Base-by-base conservation (phyloP, 75 land plant species). In the Larix kaempferi region DNA sequence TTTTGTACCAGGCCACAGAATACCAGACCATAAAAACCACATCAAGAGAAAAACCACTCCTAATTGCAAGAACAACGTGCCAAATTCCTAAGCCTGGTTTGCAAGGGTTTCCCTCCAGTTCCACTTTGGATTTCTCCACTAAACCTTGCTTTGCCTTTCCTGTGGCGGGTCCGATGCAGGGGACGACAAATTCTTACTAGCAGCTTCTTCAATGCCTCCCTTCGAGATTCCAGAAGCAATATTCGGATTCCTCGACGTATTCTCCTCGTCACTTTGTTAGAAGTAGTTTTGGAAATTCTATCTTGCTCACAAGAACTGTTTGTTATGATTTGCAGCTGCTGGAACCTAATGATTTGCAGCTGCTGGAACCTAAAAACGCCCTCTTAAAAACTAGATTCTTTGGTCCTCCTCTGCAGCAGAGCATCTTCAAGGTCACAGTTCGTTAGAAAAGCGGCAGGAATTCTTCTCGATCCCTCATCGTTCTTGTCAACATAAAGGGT, bases 1-100 rank as follows among this genome's bases (percentile, higher is more conserved):
- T 58, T 86, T 84, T n/a, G 91, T 80, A 17, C 91, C 91, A n/a
- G 98, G 92, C n/a, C 92, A 57, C 2, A 90, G 89, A 79, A 96
- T 75, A n/a, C 94, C 92, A 10, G 99, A 95, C 62, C 98, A 80
- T 11, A 94, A 79, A 52, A 97, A 73, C 79, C 92, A 73, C 91
- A 96, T 90, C 14, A 92, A 83, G 58, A 92, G 78, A 61, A 96
- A 79, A n/a, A 93, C 90, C 37, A 96, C 82, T 4, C 88, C 91
- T 65, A 96, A 78, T 56, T 96, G 98, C 60, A 94, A 74, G 29
- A 94, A 88, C 74, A 96, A 76, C 3, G 89, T 82, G 6, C 93
- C 91, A 15, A 96, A 78, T 71, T 96, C 99, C 66, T 92, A 93
- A 2, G 88, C 89, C 52, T 90, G 94, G 71, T 86, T 77, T 21